phyloP scores from a whole-genome alignment of 1,284 basidiomycete genomes.

The Athelia psychrophila region DNA sequence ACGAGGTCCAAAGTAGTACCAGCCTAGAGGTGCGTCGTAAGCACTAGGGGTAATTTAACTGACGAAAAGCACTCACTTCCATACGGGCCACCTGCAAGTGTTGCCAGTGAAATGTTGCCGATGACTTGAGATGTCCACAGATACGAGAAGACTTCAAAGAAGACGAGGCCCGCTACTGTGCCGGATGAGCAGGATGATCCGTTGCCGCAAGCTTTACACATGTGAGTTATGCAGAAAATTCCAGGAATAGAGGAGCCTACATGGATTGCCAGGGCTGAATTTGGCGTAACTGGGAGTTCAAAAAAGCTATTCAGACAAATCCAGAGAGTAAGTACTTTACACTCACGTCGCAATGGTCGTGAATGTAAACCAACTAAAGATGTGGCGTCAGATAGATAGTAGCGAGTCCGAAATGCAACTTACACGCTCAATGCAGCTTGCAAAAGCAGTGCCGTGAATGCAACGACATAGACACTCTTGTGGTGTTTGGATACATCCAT shows the following conservation, averaged over 20 bases:
- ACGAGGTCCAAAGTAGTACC: slow-evolving; percentile 75
- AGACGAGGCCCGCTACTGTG: slow-evolving; percentile 68
- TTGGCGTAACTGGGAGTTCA: slow-evolving; percentile 40
- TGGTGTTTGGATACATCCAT: slow-evolving; percentile 86
- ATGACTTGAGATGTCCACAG: slow-evolving; percentile 83
- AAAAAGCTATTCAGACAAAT: too few species aligned
- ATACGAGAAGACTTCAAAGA: slow-evolving; percentile 81
- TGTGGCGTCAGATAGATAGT: not conserved
- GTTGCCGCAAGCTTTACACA: slow-evolving; percentile 24
- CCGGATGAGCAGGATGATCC: slow-evolving; percentile 47
- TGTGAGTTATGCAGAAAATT: not conserved
- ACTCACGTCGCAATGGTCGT: slow-evolving; percentile 61
- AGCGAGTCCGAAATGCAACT: slow-evolving; percentile 22
- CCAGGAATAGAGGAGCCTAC: slow-evolving; percentile 35
- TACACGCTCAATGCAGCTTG: slow-evolving; percentile 73
- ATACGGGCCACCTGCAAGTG: slow-evolving; percentile 73
- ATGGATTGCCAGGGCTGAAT: slow-evolving; percentile 73
- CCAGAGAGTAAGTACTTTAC: too few species aligned
- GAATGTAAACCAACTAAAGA: slow-evolving; percentile 64
- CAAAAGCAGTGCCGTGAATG: slow-evolving; percentile 65
- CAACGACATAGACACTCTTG: slow-evolving; percentile 77
- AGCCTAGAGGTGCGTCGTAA: slow-evolving; percentile 43
- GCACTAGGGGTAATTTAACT: not conserved
- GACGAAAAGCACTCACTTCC: slow-evolving; percentile 34
- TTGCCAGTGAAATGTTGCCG: slow-evolving; percentile 76